Evolutionary conservation across 106 monocot species (phyloP), one percentile per base, ranked within the genome.

Genomic region (Hemerocallis citrina): DNA sequence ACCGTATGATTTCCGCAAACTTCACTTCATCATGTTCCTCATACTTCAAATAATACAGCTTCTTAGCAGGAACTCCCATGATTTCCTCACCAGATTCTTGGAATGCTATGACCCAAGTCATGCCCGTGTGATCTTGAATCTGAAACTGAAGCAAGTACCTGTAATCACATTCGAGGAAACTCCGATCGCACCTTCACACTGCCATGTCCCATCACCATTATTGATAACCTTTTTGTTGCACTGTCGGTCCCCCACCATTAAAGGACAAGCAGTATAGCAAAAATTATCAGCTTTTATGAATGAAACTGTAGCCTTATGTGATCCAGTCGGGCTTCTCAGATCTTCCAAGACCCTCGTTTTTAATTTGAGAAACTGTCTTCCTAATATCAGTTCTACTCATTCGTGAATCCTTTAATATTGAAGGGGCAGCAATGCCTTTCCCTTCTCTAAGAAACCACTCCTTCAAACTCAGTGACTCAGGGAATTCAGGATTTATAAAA

Each of bases 191-290:
- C 14, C 79, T 65, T 93, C 93, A 75, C 93, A 93, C 12, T 75
- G 81, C 93, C 93, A 93, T 12, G 59, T 75, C 16, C 93, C 93
- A 83, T 93, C 93, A 31, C 89, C 93, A 62, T 85, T 93, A 56
- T 93, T 89, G 44, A 65, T 85, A 34, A 89, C 93, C 63, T 93
- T 93, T 58, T 93, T 93, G 42, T 58, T 82, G 74, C 93, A 93
- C 20, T 76, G 81, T 32, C 85, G 79, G 22, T 82, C 85, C 4
- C 71, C 78, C 0, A 79, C 62, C 68, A 72, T 71, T 64, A 79
- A 58, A 13, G 89, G 85, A 21, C 93, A 93, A 47, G 89, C 93
- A 29, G 88, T 89, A 56, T 93, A 93, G 59, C 76, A 93, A 55
- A 93, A 89, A 70, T 67, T 93, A 27, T 93, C 89, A 59, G 52